phyloP scores from a whole-genome alignment of 805 yeast species.

The Hanseniaspora nectarophila region DNA sequence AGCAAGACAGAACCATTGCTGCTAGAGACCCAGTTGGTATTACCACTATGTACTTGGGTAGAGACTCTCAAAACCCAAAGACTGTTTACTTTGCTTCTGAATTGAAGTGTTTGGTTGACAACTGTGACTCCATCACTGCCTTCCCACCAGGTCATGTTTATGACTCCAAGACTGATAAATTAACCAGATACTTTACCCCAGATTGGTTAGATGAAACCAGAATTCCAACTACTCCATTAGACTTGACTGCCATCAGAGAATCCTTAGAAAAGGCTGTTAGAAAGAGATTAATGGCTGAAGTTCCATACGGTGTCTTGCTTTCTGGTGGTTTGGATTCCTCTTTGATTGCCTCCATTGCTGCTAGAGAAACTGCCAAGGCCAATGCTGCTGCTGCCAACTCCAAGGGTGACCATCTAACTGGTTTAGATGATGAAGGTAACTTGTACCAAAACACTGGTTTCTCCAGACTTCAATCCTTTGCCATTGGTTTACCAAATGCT shows the following conservation, averaged over 20 bases:
- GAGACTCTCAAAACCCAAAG: slow-evolving; percentile 51
- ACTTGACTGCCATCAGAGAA: slow-evolving; percentile 59
- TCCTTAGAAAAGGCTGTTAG: slow-evolving; percentile 87
- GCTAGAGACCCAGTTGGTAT: slow-evolving; percentile 98
- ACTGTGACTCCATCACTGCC: slow-evolving; percentile 82
- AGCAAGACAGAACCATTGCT: slow-evolving; percentile 78
- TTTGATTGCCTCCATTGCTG: slow-evolving; percentile 91
- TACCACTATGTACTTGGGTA: slow-evolving; percentile 92
- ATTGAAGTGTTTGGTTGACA: slow-evolving; percentile 83
- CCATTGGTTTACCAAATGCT: slow-evolving; percentile 93
- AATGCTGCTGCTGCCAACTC: slow-evolving; percentile 46
- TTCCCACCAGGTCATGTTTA: slow-evolving; percentile 99
- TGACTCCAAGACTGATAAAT: slow-evolving; percentile 77
- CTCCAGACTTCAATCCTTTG: slow-evolving; percentile 85
- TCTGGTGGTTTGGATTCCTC: slow-evolving; percentile 98
- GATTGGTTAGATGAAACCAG: slow-evolving; percentile 81
- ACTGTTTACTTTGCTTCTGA: slow-evolving; percentile 88
- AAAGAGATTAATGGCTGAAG: slow-evolving; percentile 99
- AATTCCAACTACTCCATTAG: slow-evolving; percentile 68
- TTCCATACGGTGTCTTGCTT: slow-evolving; percentile 92
- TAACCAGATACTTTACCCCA: slow-evolving; percentile 83
- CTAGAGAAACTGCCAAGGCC: slow-evolving; percentile 78
- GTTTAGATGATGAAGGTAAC: slow-evolving; percentile 82
- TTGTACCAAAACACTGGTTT: slow-evolving; percentile 58
- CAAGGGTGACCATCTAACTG: slow-evolving; percentile 51